phyloP scores from a whole-genome alignment of 2,329 filamentous ascomycete genomes.

The Exophiala bonariae region DNA sequence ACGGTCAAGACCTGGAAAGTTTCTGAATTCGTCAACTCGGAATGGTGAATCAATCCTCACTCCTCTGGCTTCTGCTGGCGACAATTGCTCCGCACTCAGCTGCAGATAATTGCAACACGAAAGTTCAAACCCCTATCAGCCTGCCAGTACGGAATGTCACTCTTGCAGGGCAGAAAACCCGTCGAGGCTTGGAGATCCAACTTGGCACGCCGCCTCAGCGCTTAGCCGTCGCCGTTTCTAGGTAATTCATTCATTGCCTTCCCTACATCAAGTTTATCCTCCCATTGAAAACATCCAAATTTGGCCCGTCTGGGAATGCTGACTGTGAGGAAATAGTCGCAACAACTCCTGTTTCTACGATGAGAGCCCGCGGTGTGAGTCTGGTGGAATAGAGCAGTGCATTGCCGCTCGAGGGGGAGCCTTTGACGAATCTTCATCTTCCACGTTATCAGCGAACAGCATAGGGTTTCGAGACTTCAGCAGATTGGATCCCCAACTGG shows the following conservation, averaged over 20 bases:
- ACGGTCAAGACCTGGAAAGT: no score
- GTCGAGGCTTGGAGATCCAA: neutral
- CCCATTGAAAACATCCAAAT: no score
- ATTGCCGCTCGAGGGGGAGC: neutral
- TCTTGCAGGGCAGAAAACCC: neutral
- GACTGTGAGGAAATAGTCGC: neutral
- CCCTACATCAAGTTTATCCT: no score
- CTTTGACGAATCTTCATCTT: constrained; percentile 7
- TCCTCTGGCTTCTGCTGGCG: no score
- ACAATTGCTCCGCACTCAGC: no score
- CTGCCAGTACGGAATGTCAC: constrained; percentile 3
- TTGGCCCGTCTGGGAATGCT: no score
- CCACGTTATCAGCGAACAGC: neutral
- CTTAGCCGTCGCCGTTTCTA: neutral
- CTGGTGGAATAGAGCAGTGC: neutral
- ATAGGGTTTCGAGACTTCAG: neutral
- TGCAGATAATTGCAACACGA: neutral
- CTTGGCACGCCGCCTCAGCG: constrained; percentile 1
- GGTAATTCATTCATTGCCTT: neutral
- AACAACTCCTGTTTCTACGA: constrained; percentile 8
- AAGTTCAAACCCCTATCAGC: constrained; percentile 1
- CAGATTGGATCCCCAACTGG: neutral
- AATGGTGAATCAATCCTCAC: no score
- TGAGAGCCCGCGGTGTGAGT: neutral
- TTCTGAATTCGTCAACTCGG: no score